Conservation (phyloP, 2,329 filamentous ascomycete genomes). For the Colletotrichum caudatum region DNA sequence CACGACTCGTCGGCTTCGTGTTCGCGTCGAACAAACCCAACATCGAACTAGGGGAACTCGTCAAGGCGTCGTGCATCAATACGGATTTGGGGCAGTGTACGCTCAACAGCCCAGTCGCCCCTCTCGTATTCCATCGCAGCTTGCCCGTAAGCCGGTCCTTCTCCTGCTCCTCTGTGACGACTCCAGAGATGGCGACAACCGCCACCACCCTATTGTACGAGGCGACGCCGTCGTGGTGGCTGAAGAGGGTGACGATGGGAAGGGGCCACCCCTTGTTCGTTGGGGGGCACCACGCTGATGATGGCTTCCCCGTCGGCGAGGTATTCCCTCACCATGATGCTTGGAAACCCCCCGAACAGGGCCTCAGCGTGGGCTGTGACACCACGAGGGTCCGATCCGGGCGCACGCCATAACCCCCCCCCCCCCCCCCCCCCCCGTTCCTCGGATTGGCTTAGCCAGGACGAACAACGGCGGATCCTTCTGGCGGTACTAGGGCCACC, state of each 20-base stretch:
- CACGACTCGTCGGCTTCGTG: slow-evolving; percentile 60
- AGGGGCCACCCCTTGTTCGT: slow-evolving; percentile 51
- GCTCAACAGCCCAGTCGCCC: slow-evolving; percentile 53
- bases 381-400: slow-evolving; percentile 53
- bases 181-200: slow-evolving; percentile 60
- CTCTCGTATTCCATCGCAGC: slow-evolving; percentile 55
- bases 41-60: slow-evolving; percentile 43
- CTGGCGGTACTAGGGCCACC: neutral
- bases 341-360: slow-evolving; percentile 52
- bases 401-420: slow-evolving; percentile 63
- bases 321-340: slow-evolving; percentile 62
- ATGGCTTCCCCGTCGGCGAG: slow-evolving; percentile 62
- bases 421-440: slow-evolving; percentile 65
- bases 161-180: slow-evolving; percentile 49
- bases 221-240: slow-evolving; percentile 60
- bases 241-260: slow-evolving; percentile 60
- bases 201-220: slow-evolving; percentile 63
- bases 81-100: slow-evolving; percentile 58
- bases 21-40: slow-evolving; percentile 65
- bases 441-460: slow-evolving; percentile 62
- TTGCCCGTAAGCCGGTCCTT: slow-evolving; percentile 49
- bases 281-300: slow-evolving; percentile 64
- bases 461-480: slow-evolving; percentile 44
- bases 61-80: slow-evolving; percentile 59
- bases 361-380: slow-evolving; percentile 50